Conservation (phyloP, 1,284 basidiomycete genomes). For the Sphaerobolus stellatus region DNA sequence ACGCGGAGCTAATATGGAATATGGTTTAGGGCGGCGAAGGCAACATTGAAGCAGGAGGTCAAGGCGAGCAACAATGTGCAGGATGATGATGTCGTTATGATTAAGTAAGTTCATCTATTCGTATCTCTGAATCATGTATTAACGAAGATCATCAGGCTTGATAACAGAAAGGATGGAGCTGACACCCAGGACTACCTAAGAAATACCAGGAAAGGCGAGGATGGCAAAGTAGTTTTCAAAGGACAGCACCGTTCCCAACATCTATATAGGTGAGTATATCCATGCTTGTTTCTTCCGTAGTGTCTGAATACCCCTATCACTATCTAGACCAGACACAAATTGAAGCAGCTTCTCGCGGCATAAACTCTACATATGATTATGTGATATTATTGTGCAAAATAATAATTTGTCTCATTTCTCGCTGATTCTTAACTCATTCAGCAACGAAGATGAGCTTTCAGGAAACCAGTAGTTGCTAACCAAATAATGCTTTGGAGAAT, state of each 20-base stretch:
- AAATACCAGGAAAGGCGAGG: too few relatives aligned
- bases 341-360: slow-evolving; percentile 34
- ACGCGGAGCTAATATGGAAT: background rate
- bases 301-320: too few relatives aligned
- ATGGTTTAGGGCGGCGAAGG: slow-evolving; percentile 43
- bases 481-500: too few relatives aligned
- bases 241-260: slow-evolving; percentile 65
- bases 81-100: slow-evolving; percentile 46
- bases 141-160: slow-evolving; percentile 33
- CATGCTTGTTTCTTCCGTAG: too few relatives aligned
- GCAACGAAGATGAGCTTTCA: too few relatives aligned
- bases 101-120: slow-evolving; percentile 51
- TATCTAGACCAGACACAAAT: slow-evolving; percentile 53
- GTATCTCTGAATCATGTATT: background rate
- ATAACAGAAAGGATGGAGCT: slow-evolving; percentile 49
- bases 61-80: slow-evolving; percentile 53
- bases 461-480: too few relatives aligned
- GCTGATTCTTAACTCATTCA: too few relatives aligned
- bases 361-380: too few relatives aligned
- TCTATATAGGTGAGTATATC: slow-evolving; percentile 60
- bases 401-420: too few relatives aligned
- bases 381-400: too few relatives aligned
- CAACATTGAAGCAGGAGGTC: slow-evolving; percentile 47
- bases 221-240: too few relatives aligned
- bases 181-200: slow-evolving; percentile 61